phyloP scores from a whole-genome alignment of 2,329 filamentous ascomycete species.

The Keithomyces neogunnii region DNA sequence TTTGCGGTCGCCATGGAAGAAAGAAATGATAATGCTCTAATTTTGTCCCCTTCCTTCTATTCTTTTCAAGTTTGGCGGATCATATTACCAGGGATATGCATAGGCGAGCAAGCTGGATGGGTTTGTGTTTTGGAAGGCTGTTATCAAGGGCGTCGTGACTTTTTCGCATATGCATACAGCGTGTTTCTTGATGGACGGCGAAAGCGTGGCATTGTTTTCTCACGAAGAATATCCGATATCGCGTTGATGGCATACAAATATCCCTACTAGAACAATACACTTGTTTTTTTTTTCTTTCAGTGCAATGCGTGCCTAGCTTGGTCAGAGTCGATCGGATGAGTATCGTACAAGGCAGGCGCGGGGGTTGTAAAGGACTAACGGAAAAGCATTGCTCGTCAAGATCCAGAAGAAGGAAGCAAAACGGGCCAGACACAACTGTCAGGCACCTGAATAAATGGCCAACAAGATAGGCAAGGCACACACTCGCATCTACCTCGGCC shows the following conservation, averaged over 20 bases:
- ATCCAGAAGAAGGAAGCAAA: no score
- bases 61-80: neutral
- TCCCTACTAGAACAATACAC: neutral
- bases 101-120: neutral
- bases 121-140: neutral
- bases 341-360: no score
- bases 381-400: no score
- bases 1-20: slow-evolving; percentile 47
- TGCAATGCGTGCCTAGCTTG: no score
- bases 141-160: neutral
- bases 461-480: no score
- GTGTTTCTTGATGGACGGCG: neutral
- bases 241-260: neutral
- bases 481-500: neutral
- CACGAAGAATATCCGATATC: neutral
- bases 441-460: no score
- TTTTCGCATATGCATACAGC: neutral
- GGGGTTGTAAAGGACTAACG: no score
- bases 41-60: neutral
- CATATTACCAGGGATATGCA: neutral
- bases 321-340: no score
- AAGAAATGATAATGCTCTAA: slow-evolving; percentile 11
- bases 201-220: neutral
- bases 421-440: no score
- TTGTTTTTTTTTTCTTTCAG: no score